Base-by-base conservation (phyloP, 805 yeast species). In the Sugiyamaella americana region DNA sequence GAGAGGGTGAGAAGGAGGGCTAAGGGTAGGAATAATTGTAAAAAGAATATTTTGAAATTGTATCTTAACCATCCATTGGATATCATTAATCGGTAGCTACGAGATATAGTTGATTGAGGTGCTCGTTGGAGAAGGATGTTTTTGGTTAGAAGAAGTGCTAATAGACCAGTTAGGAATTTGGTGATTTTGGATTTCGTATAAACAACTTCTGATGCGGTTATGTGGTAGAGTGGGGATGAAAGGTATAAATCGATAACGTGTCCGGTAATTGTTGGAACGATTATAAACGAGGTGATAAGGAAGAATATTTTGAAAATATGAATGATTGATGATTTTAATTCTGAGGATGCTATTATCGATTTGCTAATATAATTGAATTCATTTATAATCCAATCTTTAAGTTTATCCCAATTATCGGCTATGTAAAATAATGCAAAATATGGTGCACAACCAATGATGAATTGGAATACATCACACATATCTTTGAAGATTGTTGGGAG, bases 161-260 rank as follows among this genome's bases (percentile, higher is more conserved):
- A 40, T 5, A 51, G 45, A 42, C 58, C 55, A 22, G 35, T 41
- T 18, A 53, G 24, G 24, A 43, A 46, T 20, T 40, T 38, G 35
- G 50, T 50, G 3, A 43, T 35, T 5, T 47, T 5, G 8, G 51
- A 43, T 13, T 10, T 19, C 5, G 26, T 13, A 38, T 38, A 38
- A 13, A 13, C 32, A 26, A 26, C 13, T 13, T 26, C 32, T 26
- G 32, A 26, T 13, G 32, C 8, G 32, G 13, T 8, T 8, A 26
- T 13, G 13, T 26, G 32, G 13, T 26, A 26, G 8, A 26, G 32
- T 26, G 50, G 50, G 1, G 26, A 13, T 17, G 29, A 34, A 21
- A 56, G 26, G 40, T 56, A 56, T 18, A 51, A 43, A 22, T 56
- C 57, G 8, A 52, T 40, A 5, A 49, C 39, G 10, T 46, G n/a